Percentiles rank a stretch among this genome's conserved stretches.
Evolutionary conservation across 306 rosid genomes (phyloP).

Genomic region (Cucurbita pepo): DNA sequence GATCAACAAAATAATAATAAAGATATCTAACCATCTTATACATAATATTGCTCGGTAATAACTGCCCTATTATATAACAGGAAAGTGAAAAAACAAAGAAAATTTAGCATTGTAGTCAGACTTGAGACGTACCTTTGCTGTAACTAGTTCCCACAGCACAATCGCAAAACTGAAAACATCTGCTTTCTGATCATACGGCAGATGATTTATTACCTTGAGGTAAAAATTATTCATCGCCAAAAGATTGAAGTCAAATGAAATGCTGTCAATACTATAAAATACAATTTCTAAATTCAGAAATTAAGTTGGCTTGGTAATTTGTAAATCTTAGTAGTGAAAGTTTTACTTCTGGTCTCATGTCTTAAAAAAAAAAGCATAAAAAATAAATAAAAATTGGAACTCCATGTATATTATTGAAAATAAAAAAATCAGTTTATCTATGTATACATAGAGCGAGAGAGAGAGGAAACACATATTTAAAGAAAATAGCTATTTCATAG

Average conservation of each 20-base stretch:
- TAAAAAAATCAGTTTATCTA: background rate
- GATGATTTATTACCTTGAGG: slow-evolving; percentile 89
- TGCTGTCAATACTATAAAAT: background rate
- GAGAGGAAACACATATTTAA: background rate
- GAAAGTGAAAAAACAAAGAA: slow-evolving; percentile 1
- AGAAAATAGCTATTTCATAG: background rate
- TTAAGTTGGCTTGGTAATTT: background rate
- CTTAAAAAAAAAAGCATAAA: background rate
- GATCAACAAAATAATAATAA: background rate
- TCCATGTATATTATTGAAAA: background rate
- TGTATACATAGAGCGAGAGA: background rate
- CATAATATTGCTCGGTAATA: background rate
- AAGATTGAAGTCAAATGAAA: slow-evolving; percentile 1
- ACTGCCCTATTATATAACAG: background rate
- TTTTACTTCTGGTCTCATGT: background rate
- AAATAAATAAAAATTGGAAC: background rate
- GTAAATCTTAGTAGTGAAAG: background rate
- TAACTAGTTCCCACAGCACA: slow-evolving; percentile 94
- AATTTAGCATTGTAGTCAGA: background rate
- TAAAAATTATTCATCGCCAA: slow-evolving; percentile 9
- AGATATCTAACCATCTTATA: background rate
- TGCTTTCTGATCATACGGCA: slow-evolving; percentile 93
- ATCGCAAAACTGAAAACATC: slow-evolving; percentile 93
- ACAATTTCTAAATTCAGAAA: background rate
- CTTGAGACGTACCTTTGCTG: slow-evolving; percentile 60